phyloP scores from a whole-genome alignment of 352 stramenopile species.

The Phytophthora sojae region DNA sequence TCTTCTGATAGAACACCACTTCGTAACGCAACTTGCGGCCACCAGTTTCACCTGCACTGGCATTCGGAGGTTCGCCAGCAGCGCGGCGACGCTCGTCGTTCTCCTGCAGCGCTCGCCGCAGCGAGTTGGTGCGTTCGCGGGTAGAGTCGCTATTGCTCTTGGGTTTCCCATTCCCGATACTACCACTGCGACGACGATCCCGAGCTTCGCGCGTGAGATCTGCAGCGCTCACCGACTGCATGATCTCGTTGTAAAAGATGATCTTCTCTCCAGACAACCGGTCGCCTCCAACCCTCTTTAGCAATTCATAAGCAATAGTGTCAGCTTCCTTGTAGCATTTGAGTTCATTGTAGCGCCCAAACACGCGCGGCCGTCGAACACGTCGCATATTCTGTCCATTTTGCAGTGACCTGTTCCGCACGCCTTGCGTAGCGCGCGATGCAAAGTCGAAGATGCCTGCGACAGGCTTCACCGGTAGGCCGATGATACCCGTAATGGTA shows the following conservation, averaged over 20 bases:
- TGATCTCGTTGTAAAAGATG: constrained; percentile 89
- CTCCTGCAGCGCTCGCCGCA: constrained; percentile 75
- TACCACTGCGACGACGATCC: constrained; percentile 50
- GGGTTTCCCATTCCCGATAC: constrained; percentile 38
- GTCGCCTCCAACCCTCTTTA: constrained; percentile 75
- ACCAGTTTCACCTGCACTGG: constrained; percentile 28
- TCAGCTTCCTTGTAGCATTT: constrained; percentile 92
- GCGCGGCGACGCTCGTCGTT: constrained; percentile 60
- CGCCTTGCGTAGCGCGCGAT: constrained; percentile 86
- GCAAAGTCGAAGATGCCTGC: constrained; percentile 92
- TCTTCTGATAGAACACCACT: constrained; percentile 84
- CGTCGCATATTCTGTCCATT: constrained; percentile 82
- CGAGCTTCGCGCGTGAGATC: constrained; percentile 84
- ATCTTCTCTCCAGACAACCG: constrained; percentile 86
- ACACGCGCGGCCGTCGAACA: constrained; percentile 83
- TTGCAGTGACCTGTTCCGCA: constrained; percentile 84
- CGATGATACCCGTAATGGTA: constrained; percentile 89
- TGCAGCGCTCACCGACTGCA: constrained; percentile 75
- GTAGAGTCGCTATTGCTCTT: constrained; percentile 67
- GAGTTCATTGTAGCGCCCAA: constrained; percentile 90
- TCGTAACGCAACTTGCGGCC: constrained; percentile 80
- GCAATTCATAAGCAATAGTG: constrained; percentile 84
- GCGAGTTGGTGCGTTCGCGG: constrained; percentile 70
- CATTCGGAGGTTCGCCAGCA: constrained; percentile 38
- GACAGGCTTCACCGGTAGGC: constrained; percentile 86